phyloP scores from a whole-genome alignment of 441 rosid species.

The Populus hybrid region DNA sequence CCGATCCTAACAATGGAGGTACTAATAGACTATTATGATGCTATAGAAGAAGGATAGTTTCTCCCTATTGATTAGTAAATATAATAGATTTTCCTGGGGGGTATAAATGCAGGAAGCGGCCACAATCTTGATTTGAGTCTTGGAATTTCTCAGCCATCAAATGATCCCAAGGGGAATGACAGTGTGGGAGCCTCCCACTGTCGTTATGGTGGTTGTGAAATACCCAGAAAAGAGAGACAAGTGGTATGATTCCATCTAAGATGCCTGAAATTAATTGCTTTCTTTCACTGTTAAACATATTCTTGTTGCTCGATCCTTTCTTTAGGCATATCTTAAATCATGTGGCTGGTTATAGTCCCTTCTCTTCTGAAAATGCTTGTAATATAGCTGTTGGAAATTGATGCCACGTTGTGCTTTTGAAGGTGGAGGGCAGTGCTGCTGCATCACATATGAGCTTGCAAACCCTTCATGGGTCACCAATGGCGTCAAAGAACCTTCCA shows the following conservation, averaged over 20 bases:
- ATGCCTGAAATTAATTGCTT: neutral
- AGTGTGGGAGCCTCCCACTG: neutral
- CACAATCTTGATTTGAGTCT: conserved; percentile 69
- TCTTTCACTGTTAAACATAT: neutral
- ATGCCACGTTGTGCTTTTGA: neutral
- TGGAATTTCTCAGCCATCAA: conserved; percentile 56
- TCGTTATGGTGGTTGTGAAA: neutral
- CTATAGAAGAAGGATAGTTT: neutral
- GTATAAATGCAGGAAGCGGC: conserved; percentile 35
- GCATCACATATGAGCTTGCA: conserved; percentile 10
- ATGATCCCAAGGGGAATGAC: conserved; percentile 37
- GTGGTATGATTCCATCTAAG: conserved; percentile 25
- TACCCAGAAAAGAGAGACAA: conserved; percentile 23
- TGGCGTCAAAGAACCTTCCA: conserved; percentile 32
- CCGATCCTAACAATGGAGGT: conserved; percentile 41
- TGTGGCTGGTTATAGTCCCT: conserved; percentile 2
- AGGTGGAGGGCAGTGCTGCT: conserved; percentile 29
- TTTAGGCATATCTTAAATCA: neutral
- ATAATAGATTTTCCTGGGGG: neutral
- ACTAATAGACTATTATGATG: neutral
- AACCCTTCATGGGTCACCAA: neutral
- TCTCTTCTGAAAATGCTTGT: conserved; percentile 1
- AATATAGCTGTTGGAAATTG: neutral
- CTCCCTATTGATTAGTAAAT: conserved; percentile 3
- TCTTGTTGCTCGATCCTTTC: neutral